phyloP scores from a whole-genome alignment of 805 yeast species.

The Metschnikowia amazonensis region DNA sequence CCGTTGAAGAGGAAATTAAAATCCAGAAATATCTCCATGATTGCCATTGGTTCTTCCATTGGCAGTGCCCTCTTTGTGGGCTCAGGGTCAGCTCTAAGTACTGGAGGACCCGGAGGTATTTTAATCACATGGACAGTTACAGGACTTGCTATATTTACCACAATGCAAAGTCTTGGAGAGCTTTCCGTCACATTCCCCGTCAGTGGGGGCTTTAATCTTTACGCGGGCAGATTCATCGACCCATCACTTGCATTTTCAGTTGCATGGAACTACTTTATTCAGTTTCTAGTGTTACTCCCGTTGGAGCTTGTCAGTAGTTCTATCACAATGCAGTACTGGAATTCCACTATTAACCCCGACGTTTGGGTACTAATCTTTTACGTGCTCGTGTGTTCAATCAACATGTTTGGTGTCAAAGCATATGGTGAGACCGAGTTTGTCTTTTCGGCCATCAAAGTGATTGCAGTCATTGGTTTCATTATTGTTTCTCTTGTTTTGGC shows the following conservation, averaged over 20 bases:
- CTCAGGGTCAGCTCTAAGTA: constrained; percentile 63
- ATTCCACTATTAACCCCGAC: constrained; percentile 16
- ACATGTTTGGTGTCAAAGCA: constrained; percentile 50
- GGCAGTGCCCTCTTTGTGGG: constrained; percentile 80
- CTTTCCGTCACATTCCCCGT: constrained; percentile 18
- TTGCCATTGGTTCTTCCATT: constrained; percentile 78
- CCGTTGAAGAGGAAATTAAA: constrained; percentile 44
- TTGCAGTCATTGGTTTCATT: constrained; percentile 47
- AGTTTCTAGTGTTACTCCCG: constrained; percentile 61
- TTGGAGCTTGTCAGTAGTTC: constrained; percentile 64
- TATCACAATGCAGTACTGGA: constrained; percentile 20
- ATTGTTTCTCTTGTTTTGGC: constrained; percentile 45
- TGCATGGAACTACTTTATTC: constrained; percentile 60
- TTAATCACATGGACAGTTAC: constrained; percentile 64
- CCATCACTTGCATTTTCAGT: constrained; percentile 56
- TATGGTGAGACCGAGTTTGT: constrained; percentile 58
- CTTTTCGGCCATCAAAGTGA: constrained; percentile 44
- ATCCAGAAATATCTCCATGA: constrained; percentile 61
- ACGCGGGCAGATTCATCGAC: constrained; percentile 52
- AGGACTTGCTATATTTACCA: constrained; percentile 61
- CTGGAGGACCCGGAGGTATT: constrained; percentile 66
- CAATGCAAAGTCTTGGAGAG: constrained; percentile 18
- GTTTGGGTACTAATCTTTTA: constrained; percentile 55
- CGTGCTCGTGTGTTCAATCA: constrained; percentile 43
- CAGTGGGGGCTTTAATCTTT: constrained; percentile 61